Conservation (phyloP, 1,284 basidiomycete genomes). For the Omphalotus olearius region DNA sequence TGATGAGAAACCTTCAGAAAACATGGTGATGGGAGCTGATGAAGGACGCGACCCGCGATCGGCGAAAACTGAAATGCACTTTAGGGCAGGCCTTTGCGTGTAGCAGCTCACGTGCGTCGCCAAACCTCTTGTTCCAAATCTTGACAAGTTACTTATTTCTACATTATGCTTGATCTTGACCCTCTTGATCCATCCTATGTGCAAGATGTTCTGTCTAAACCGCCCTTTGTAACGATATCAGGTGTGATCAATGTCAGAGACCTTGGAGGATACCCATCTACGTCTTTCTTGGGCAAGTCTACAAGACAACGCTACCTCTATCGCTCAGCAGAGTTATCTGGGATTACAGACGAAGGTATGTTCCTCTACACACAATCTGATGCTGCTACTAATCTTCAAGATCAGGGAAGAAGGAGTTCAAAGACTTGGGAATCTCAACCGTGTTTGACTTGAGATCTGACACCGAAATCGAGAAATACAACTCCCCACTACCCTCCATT, state of each 20-base stretch:
- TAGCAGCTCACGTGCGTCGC: conserved; percentile 9
- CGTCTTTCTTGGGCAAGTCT: conserved; percentile 35
- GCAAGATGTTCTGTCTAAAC: conserved; percentile 52
- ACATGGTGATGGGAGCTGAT: conserved; percentile 27
- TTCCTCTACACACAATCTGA: background rate
- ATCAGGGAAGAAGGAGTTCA: conserved; percentile 55
- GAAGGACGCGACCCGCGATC: background rate
- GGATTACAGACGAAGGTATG: conserved; percentile 63
- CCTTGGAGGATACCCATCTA: conserved; percentile 57
- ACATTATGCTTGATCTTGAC: conserved; percentile 44
- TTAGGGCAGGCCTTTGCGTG: conserved; percentile 38
- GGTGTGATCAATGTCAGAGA: conserved; percentile 74
- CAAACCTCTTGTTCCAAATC: background rate
- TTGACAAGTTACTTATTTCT: background rate
- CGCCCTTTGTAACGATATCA: conserved; percentile 61
- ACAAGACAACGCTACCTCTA: conserved; percentile 55
- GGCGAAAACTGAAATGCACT: conserved; percentile 13
- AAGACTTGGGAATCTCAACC: conserved; percentile 55
- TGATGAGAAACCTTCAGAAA: conserved; percentile 37
- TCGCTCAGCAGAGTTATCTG: conserved; percentile 66
- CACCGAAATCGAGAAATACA: conserved; percentile 71
- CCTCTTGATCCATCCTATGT: conserved; percentile 65
- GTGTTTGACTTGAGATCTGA: conserved; percentile 76
- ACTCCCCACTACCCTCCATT: conserved; percentile 56
- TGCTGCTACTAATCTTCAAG: background rate